phyloP scores from a whole-genome alignment of 306 rosid genomes.

The Astragalus membranaceus region DNA sequence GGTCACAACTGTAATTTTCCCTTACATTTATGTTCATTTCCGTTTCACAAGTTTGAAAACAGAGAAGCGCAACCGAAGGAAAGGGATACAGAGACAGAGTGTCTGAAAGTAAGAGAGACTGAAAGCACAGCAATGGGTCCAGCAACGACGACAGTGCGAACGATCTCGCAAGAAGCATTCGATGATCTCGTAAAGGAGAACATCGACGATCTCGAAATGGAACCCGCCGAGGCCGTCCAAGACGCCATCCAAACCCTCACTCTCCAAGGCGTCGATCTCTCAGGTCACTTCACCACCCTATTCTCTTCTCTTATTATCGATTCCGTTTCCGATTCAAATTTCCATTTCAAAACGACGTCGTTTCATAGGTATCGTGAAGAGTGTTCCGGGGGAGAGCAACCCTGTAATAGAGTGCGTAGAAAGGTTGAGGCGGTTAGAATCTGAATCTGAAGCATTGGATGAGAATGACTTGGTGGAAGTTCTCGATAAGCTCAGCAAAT shows the following conservation, averaged over 20 bases:
- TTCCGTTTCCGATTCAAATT: not conserved
- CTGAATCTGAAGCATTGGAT: not conserved
- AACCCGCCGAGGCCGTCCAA: constrained; percentile 73
- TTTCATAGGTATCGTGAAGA: constrained; percentile 34
- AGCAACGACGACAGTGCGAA: constrained; percentile 45
- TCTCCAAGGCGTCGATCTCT: constrained; percentile 95
- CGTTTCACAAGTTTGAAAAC: not conserved
- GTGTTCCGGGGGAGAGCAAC: constrained; percentile 66
- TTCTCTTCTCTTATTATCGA: not conserved
- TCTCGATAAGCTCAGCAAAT: constrained; percentile 36
- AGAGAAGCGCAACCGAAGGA: not conserved
- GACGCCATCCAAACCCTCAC: constrained; percentile 79
- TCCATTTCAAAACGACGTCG: not conserved
- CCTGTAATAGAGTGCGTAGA: constrained; percentile 63
- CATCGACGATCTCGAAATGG: constrained; percentile 89
- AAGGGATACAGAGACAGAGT: not conserved
- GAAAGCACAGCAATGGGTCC: constrained; percentile 43
- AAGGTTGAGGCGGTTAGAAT: constrained; percentile 34
- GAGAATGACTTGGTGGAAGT: constrained; percentile 17
- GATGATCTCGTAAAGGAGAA: constrained; percentile 81
- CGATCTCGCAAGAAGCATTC: constrained; percentile 88
- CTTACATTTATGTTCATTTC: not conserved
- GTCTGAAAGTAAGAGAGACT: not conserved
- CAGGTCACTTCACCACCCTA: constrained; percentile 34
- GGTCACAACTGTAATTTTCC: too few relatives aligned